Evolutionary conservation across 805 yeast genomes (phyloP), one percentile per base, ranked within the genome.

Genomic region (Metahyphopichia silvanorum): DNA sequence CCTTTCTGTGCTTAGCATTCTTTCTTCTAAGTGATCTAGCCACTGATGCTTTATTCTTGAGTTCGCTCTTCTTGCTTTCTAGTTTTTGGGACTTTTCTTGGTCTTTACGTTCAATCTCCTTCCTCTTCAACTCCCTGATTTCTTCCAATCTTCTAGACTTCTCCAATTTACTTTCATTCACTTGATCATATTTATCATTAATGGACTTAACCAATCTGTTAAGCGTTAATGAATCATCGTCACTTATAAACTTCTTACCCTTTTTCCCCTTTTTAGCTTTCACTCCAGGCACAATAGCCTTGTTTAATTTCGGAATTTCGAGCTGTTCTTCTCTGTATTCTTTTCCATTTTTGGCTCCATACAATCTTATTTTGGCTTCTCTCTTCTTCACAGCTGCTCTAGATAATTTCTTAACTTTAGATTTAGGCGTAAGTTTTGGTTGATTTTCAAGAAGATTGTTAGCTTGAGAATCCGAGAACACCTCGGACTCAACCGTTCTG

Each of bases 91-190:
- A 63, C 63, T 87, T 86, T 21, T 65, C 77, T 33, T 74, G 73
- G 47, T 91, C 96, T 53, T 82, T 83, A 54, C 82, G 69, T 55
- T 91, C 97, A 42, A 91, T 76, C 57, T 93, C 98, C 60, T 81
- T 72, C 50, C 86, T 77, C 65, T 84, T 86, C 43, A 87, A 66
- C 27, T 87, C 96, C 51, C 98, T 74, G 38, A 91, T 76, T 46
- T 86, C 95, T 58, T 91, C 97, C 29, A 93, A 69, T 58, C 95
- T 80, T 52, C 86, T 77, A 1, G 95, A 81, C 53, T 86, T 86
- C 53, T 91, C 98, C 35, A 93, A 67, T 60, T 88, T 93, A 45
- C 95, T 83, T 51, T 89, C 96, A 47, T 82, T 80, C 6, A 77
- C 74, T 26, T 76, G 72, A 40, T 91, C 97, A 43, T 79, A 71